Base-by-base conservation (phyloP, 1,284 basidiomycete species). In the Hypsizygus ulmarius region DNA sequence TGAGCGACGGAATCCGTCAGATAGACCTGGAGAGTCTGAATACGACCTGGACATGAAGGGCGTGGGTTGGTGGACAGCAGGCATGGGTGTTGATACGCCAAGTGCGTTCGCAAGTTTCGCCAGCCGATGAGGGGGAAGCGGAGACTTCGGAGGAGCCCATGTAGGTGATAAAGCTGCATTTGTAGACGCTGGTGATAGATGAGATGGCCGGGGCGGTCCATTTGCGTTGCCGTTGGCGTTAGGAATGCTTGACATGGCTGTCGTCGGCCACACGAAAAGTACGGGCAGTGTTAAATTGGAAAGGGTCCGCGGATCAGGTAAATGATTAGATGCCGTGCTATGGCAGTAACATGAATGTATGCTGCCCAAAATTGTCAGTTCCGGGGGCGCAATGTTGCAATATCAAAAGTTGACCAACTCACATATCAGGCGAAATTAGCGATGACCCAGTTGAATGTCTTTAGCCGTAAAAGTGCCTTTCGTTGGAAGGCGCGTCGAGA, bases 71-170 rank as follows among this genome's bases (percentile, higher is more conserved):
- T 73, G 70, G 28, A 71, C 69, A 28, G 75, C 70, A 6, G 87
- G 88, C 36, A 85, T 63, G 0, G 87, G 87, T 0, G 82, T 84
- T 1, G 85, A 75, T 21, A 91, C 80, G 44, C 88, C 88, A 35
- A 91, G 78, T 1, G 89, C 88, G 59, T 91, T 91, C 18, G 87
- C 88, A 28, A 91, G 73, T 56, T 85, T 87, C 35, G 87, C 89
- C 4, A 91, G 77, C 11, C 84, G 75, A 57, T 86, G 77, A 9
- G 89, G 87, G 5, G 87, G 67, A 10, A 91, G 70, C 3, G 88
- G 88, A 29, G 82, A 66, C 57, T 79, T 82, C 50, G 86, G 86
- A 14, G 78, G 78, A 5, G 70, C 69, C 83, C 84, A 84, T 60
- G 70, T 55, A 37, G 67, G 67, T 9, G 67, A 59, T 52, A 63